Base-by-base conservation (phyloP, 164 flowering plant species). In the Aristolochia fimbriata region DNA sequence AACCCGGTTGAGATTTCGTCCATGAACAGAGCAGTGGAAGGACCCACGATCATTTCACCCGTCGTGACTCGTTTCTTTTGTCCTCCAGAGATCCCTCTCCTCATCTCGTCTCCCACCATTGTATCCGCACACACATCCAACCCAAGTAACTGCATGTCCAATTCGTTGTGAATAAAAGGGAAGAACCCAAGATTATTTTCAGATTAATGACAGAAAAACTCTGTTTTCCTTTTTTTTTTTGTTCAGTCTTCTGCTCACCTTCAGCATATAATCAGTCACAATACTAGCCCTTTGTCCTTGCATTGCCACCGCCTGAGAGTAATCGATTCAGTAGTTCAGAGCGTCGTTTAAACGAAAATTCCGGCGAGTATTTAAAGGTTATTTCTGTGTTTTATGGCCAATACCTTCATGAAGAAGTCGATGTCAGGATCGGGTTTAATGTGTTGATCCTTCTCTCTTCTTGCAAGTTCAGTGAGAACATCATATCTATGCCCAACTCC, bases 31-130 rank as follows among this genome's bases (percentile, higher is more conserved):
- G 73, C 75, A 17, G 51, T 69, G 16, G 70, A 60, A 23, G 77
- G 75, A 48, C 77, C 77, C 33, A 77, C 78, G 19, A 77, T 68
- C 74, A 77, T 73, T 57, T 78, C 77, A 25, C 80, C 78, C n/a
- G 78, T 71, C 14, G 78, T 75, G 1, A 71, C 69, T 31, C 75
- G 65, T 50, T 75, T 75, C 66, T 75, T 75, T 58, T 75, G 76
- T 33, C 78, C 78, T 27, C 78, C 78, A 1, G 75, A 75, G 57
- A 75, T 71, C 22, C 78, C 78, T 66, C 78, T 65, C 24, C 65
- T 57, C 73, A 75, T 71, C 14, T 71, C 59, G 51, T 71, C 68
- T 58, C 78, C 75, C 21, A 75, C 78, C 61, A 71, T 59, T 20
- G 73, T 75, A 33, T 75, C 78, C 16, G 65, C 65, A 50, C 78